Percentiles rank a stretch among this genome's conserved stretches.
phyloP scores from a whole-genome alignment of 371 early-diverging fungal species.

The Chytridiales sp. region DNA sequence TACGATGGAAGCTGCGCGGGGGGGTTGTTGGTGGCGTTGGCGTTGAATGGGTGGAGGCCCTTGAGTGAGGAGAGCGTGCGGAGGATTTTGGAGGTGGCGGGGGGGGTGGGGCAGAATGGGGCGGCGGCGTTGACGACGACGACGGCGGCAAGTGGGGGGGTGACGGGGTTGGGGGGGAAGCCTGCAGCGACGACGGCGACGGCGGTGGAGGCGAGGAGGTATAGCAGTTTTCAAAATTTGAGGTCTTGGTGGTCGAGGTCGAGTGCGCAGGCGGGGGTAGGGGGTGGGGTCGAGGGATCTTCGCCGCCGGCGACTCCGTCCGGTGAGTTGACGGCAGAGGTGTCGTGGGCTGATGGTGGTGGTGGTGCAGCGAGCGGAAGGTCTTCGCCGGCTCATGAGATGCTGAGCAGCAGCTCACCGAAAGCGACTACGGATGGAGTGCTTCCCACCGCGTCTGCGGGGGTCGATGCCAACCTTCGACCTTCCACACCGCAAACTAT shows the following conservation, averaged over 20 bases:
- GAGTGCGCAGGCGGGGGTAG: no score
- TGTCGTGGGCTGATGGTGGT: background rate
- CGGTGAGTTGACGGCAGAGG: background rate
- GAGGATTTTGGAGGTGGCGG: background rate
- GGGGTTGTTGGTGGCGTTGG: slow-evolving; percentile 43
- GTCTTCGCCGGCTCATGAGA: no score
- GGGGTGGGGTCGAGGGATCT: no score
- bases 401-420: no score
- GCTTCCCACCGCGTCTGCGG: no score
- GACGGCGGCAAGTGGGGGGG: background rate
- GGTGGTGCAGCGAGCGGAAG: no score
- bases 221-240: slow-evolving; percentile 14
- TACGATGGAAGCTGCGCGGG: slow-evolving; percentile 47
- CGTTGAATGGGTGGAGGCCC: slow-evolving; percentile 43
- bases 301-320: no score
- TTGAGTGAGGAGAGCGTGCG: slow-evolving; percentile 11
- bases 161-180: background rate
- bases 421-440: no score
- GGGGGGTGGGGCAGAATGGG: no score
- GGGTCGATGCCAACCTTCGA: no score
- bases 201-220: slow-evolving; percentile 5
- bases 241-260: slow-evolving; percentile 10
- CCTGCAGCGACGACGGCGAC: background rate
- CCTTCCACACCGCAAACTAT: no score
- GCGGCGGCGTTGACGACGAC: background rate